A percentile compares a stretch with the other conserved stretches of the same genome.
Conservation (phyloP, 441 rosid genomes). For the Daphne laureola region DNA sequence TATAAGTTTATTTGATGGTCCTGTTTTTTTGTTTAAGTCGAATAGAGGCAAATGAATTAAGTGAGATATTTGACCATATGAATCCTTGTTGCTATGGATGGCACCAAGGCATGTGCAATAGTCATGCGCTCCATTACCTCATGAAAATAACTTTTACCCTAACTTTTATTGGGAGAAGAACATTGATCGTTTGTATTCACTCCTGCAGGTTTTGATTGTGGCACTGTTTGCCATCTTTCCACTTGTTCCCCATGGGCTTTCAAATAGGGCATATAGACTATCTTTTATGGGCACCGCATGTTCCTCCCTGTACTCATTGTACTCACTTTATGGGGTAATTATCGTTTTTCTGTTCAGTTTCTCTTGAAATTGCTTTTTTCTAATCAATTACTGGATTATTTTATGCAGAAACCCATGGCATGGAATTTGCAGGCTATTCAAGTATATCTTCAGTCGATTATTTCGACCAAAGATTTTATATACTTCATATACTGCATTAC, state of each 20-base stretch:
- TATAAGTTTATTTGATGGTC: no score
- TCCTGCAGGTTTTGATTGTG: slow-evolving; percentile 76
- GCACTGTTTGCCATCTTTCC: slow-evolving; percentile 89
- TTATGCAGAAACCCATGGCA: slow-evolving; percentile 74
- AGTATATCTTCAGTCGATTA: slow-evolving; percentile 68
- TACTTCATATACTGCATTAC: slow-evolving; percentile 82
- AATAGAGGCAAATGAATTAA: no score
- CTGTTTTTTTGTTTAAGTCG: no score
- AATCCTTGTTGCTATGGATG: no score
- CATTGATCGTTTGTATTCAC: slow-evolving; percentile 11
- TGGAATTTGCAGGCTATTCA: slow-evolving; percentile 88
- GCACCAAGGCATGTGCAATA: no score
- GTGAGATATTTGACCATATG: no score
- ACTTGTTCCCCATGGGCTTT: slow-evolving; percentile 59
- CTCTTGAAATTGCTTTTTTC: slow-evolving; percentile 11
- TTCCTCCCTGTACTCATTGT: slow-evolving; percentile 72
- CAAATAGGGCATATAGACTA: slow-evolving; percentile 79
- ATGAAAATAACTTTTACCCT: no score
- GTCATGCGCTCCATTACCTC: no score
- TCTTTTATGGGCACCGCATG: slow-evolving; percentile 92
- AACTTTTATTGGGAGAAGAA: background rate
- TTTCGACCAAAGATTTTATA: slow-evolving; percentile 85
- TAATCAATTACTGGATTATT: slow-evolving; percentile 16
- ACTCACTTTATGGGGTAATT: slow-evolving; percentile 81
- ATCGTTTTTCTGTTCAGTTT: slow-evolving; percentile 11